phyloP scores from a whole-genome alignment of 176 grass and related monocot species.

The Carex pumila region DNA sequence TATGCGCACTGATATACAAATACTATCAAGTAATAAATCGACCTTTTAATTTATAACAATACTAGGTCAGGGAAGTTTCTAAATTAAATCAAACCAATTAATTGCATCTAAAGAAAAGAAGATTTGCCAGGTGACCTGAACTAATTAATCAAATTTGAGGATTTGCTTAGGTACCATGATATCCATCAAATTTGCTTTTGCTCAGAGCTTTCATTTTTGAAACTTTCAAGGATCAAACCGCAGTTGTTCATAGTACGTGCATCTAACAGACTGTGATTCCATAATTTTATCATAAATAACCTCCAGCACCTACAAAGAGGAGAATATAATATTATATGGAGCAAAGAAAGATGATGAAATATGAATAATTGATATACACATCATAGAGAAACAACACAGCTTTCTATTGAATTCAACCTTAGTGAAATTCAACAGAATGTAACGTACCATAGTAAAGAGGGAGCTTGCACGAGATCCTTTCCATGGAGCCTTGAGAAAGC shows the following conservation, averaged over 20 bases:
- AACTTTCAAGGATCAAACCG: constrained; percentile 49
- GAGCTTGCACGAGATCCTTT: constrained; percentile 28
- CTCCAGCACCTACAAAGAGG: constrained; percentile 50
- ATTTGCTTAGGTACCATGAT: neutral
- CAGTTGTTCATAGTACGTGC: constrained; percentile 59
- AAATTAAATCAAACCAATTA: constrained; percentile 15
- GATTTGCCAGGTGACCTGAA: neutral
- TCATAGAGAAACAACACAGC: neutral
- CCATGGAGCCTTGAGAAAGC: constrained; percentile 68
- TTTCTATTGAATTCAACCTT: neutral
- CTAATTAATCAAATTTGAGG: neutral
- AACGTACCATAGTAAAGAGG: constrained; percentile 44
- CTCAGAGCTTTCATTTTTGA: constrained; percentile 8
- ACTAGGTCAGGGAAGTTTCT: neutral
- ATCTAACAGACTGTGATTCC: constrained; percentile 84
- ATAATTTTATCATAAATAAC: constrained; percentile 87
- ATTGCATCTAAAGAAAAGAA: neutral
- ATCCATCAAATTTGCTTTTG: constrained; percentile 23
- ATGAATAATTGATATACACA: neutral
- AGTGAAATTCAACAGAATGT: neutral
- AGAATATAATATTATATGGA: neutral
- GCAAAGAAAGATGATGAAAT: neutral
- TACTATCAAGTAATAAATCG: neutral
- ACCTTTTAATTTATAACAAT: neutral
- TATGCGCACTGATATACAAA: neutral